These are phyloP conservation scores for Inga oerstediana DNA, from an alignment of 306 rosid genomes.

Conservation along the genomic window DNA sequence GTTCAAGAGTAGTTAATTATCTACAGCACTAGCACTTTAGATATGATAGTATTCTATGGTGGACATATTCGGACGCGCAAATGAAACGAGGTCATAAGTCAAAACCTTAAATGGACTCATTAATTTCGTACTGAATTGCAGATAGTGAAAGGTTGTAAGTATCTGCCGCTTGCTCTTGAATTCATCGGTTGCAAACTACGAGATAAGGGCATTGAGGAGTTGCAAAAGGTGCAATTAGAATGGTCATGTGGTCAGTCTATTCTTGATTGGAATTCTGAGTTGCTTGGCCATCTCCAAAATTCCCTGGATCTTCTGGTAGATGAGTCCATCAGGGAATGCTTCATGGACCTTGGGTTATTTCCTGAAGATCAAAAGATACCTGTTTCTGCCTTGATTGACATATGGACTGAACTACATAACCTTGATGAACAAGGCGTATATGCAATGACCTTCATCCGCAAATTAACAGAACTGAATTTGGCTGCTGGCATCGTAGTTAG, in stretches of 20 bases:
- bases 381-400: constrained; percentile 5
- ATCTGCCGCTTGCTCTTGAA: neutral
- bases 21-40: neutral
- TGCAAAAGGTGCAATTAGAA: neutral
- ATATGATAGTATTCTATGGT: neutral
- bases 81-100: neutral
- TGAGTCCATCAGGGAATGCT: neutral
- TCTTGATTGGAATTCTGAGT: neutral
- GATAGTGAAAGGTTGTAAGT: constrained; percentile 30
- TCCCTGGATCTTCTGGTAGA: neutral
- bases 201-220: neutral
- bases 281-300: neutral
- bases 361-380: neutral
- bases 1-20: neutral
- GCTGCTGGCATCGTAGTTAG: neutral
- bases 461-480: neutral
- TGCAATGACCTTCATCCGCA: neutral
- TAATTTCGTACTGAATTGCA: constrained; percentile 26
- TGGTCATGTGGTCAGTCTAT: neutral
- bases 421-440: neutral
- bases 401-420: neutral
- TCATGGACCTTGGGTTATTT: constrained; percentile 6
- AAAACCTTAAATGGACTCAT: neutral
- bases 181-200: constrained; percentile 4
- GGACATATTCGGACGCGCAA: neutral